Conservation (phyloP, 2,329 filamentous ascomycete genomes). For the Magnaporthiopsis incrustans region DNA sequence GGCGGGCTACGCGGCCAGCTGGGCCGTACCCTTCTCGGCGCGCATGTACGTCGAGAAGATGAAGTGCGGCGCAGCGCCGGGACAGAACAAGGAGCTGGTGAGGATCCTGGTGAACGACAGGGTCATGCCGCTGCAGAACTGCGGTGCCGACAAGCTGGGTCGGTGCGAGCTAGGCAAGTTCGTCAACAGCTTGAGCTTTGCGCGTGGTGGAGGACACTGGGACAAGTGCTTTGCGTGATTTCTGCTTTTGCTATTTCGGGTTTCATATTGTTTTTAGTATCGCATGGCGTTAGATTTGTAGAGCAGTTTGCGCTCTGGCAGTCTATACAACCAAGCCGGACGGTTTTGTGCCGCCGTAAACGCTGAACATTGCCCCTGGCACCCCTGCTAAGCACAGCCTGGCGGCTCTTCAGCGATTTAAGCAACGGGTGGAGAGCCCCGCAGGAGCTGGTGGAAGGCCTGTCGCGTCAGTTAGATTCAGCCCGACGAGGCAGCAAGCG, state of each 20-base stretch:
- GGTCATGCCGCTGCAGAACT: conserved; percentile 64
- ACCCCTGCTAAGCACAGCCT: too few species aligned
- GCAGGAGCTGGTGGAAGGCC: background rate
- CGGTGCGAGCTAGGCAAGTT: conserved; percentile 64
- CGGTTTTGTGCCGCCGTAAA: background rate
- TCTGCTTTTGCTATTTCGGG: background rate
- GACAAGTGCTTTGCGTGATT: conserved; percentile 43
- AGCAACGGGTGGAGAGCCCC: background rate
- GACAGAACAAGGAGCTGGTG: conserved; percentile 58
- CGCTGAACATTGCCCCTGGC: background rate
- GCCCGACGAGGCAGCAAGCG: background rate
- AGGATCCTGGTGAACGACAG: conserved; percentile 78
- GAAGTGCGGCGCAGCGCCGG: conserved; percentile 41
- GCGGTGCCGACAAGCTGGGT: conserved; percentile 61
- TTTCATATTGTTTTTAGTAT: background rate
- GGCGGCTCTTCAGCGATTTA: too few species aligned
- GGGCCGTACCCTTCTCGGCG: conserved; percentile 74
- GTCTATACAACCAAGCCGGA: too few species aligned
- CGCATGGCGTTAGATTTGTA: too few species aligned
- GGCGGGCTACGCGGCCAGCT: conserved; percentile 65
- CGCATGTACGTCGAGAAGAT: conserved; percentile 86
- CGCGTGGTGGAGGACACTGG: conserved; percentile 66
- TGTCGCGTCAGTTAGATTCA: background rate
- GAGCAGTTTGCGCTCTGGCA: too few species aligned
- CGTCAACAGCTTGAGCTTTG: conserved; percentile 68